Base-by-base conservation (phyloP, 2,329 filamentous ascomycete genomes). In the Nemania diffusa region DNA sequence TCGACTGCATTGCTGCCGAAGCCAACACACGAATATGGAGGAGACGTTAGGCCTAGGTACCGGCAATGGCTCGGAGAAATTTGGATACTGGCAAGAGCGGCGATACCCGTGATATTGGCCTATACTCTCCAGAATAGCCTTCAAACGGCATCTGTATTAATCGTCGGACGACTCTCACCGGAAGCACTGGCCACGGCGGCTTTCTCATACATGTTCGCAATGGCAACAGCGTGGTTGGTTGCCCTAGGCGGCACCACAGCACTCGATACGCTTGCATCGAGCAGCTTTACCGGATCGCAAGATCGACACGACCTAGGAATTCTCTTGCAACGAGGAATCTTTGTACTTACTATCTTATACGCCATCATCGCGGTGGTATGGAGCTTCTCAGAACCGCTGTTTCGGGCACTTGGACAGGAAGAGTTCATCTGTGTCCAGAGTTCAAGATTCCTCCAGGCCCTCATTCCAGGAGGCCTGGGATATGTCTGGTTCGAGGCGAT, bases 141-240 rank as follows among this genome's bases (percentile, higher is more conserved):
- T 0, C 93, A 97, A 76, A 97, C 93, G 0, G 77, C 92, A 1
- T 96, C 92, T 0, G 92, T 97, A 4, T 81, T 97, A 52, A 90
- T 97, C 42, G 92, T 93, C 2, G 93, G 93, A 9, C 89, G 92
- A 2, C 82, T 93, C 0, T 94, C 91, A 0, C 90, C 93, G 0
- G 91, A 96, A 78, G 89, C 93, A 1, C 82, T 97, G 6, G 92
- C 93, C 0, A 92, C 91, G 0, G 91, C 92, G 0, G 93, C 93
- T 0, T 97, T 97, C 75, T 92, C 91, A 1, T 95, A 96, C 82
- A 97, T 97, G 93, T 97, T 97, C 73, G 93, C 93, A 62, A 94
- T 95, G 91, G 90, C 91, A 24, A 93, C 92, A 0, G 93, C 90
- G 0, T 97, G 93, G 93, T 85, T 97, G 42, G 92, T 97, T 66